Evolutionary conservation across 176 grass and related monocot genomes (phyloP).

Genomic region (Oryza brachyantha): DNA sequence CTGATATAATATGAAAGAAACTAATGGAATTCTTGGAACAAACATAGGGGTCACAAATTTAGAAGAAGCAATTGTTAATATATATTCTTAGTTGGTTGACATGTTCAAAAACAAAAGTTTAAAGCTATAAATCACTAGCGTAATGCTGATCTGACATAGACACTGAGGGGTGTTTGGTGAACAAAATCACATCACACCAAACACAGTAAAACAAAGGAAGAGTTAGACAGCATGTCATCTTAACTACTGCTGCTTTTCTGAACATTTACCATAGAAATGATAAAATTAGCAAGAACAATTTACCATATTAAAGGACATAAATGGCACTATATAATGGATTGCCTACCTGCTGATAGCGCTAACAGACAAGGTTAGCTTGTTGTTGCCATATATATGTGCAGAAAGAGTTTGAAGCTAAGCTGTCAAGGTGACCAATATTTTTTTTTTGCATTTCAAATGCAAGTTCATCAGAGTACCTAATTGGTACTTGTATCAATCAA

Average conservation of each 20-base stretch:
- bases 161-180: conserved; percentile 18
- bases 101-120: neutral
- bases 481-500: conserved; percentile 12
- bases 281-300: neutral
- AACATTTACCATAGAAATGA: neutral
- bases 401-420: conserved; percentile 4
- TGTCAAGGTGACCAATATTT: neutral
- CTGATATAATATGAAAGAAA: neutral
- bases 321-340: neutral
- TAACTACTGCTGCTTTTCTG: conserved; percentile 20
- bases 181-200: conserved; percentile 17
- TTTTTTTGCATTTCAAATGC: conserved; percentile 12
- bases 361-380: conserved; percentile 1
- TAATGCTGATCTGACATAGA: conserved; percentile 10
- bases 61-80: neutral
- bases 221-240: conserved; percentile 17
- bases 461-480: conserved; percentile 26
- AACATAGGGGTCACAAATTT: neutral
- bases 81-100: neutral
- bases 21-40: neutral
- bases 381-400: neutral
- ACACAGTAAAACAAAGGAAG: conserved; percentile 1
- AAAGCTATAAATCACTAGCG: neutral
- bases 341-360: too few relatives aligned
- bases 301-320: neutral